These are phyloP conservation scores for Cymodocea nodosa DNA, from an alignment of 116 monocot genomes.

Conservation along the genomic window DNA sequence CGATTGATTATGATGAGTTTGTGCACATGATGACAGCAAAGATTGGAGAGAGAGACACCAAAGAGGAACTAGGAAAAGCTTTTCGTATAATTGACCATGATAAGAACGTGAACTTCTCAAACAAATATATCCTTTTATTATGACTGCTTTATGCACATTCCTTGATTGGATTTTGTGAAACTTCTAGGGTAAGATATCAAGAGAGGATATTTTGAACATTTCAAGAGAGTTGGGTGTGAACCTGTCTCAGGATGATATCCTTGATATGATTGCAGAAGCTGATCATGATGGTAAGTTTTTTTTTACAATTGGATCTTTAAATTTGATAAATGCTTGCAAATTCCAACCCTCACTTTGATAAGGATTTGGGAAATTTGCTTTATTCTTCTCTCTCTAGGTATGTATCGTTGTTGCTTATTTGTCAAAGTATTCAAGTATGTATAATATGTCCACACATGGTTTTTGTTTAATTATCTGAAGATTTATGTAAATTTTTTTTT, in stretches of 20 bases:
- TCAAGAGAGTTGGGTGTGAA: slow-evolving; percentile 68
- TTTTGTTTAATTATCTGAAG: too few relatives aligned
- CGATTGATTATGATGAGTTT: slow-evolving; percentile 93
- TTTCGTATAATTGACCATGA: slow-evolving; percentile 91
- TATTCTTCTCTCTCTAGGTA: too few relatives aligned
- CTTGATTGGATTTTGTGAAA: background rate
- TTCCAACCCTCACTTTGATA: too few relatives aligned
- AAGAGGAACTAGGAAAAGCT: slow-evolving; percentile 83
- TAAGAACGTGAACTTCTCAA: slow-evolving; percentile 54
- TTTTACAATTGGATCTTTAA: too few relatives aligned
- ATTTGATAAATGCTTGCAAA: too few relatives aligned
- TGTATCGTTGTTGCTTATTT: too few relatives aligned
- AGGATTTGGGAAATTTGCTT: too few relatives aligned
- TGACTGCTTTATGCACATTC: background rate
- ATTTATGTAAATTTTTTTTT: too few relatives aligned
- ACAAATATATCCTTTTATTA: slow-evolving; percentile 3
- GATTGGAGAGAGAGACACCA: slow-evolving; percentile 90
- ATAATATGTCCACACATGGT: too few relatives aligned
- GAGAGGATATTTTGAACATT: slow-evolving; percentile 45
- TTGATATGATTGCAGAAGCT: slow-evolving; percentile 82
- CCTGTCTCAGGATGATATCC: slow-evolving; percentile 57
- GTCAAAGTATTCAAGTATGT: too few relatives aligned
- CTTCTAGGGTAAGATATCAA: slow-evolving; percentile 75
- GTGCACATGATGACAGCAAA: slow-evolving; percentile 91
- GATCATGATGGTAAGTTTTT: slow-evolving; percentile 53